phyloP scores from a whole-genome alignment of 257 asterid species.

The Nicotiana paniculata region DNA sequence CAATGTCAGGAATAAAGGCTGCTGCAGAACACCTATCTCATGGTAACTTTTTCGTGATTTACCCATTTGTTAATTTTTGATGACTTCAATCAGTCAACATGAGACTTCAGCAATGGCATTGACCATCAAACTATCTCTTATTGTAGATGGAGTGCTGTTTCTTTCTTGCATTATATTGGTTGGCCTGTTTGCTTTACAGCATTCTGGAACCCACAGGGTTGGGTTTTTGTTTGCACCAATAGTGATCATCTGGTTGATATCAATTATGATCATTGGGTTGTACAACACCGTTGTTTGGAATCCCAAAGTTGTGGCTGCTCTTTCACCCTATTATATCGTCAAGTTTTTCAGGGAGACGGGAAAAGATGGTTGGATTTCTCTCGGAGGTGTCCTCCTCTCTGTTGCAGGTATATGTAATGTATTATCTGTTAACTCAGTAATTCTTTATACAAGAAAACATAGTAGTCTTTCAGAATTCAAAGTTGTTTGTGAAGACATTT shows the following conservation, averaged over 20 bases:
- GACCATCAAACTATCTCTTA: not conserved
- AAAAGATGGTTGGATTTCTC: slow-evolving; percentile 32
- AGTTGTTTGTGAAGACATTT: not conserved
- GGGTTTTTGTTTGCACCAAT: slow-evolving; percentile 37
- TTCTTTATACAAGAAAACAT: not conserved
- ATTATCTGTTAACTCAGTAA: not conserved
- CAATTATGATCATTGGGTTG: slow-evolving; percentile 30
- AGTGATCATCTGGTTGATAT: slow-evolving; percentile 30
- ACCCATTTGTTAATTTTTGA: slow-evolving; percentile 14
- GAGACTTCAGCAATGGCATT: not conserved
- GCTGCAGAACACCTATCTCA: slow-evolving; percentile 3
- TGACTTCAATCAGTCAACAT: slow-evolving; percentile 12
- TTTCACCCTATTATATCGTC: slow-evolving; percentile 31
- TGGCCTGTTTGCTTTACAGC: slow-evolving; percentile 32
- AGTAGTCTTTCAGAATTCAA: not conserved
- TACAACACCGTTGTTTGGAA: slow-evolving; percentile 32
- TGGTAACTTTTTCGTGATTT: not conserved
- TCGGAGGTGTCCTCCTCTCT: slow-evolving; percentile 38
- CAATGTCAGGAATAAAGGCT: slow-evolving; percentile 1
- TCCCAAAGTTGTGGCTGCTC: slow-evolving; percentile 22
- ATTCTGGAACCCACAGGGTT: slow-evolving; percentile 33
- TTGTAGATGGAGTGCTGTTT: slow-evolving; percentile 25
- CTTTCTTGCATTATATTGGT: slow-evolving; percentile 34
- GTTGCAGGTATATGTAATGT: slow-evolving; percentile 27
- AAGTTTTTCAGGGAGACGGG: slow-evolving; percentile 26